phyloP scores from a whole-genome alignment of 495 filamentous ascomycete species.

The Talaromyces adpressus region DNA sequence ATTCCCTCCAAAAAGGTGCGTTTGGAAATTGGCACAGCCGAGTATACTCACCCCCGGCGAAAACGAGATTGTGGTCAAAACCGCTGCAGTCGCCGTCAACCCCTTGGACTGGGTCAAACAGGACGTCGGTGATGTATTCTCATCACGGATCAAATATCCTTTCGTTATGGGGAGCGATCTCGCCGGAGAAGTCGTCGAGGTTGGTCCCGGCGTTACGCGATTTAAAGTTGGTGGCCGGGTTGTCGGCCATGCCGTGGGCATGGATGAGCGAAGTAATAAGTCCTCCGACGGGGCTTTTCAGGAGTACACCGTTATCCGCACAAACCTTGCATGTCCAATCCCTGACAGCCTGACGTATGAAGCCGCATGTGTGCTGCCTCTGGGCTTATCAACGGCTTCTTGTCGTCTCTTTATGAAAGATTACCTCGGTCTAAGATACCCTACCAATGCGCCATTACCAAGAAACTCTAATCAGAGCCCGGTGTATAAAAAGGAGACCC shows the following conservation, averaged over 20 bases:
- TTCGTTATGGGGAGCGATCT: conserved; percentile 46
- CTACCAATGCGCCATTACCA: conserved; percentile 18
- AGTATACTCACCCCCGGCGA: neutral
- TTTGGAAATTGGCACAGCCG: neutral
- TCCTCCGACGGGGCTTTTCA: conserved; percentile 37
- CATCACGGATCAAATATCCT: conserved; percentile 28
- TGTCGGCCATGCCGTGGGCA: conserved; percentile 10
- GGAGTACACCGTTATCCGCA: conserved; percentile 32
- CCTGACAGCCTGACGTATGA: conserved; percentile 40
- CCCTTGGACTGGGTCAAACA: conserved; percentile 43
- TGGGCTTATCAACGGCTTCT: conserved; percentile 48
- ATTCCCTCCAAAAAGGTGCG: neutral
- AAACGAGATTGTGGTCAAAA: conserved; percentile 26
- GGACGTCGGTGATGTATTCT: conserved; percentile 9
- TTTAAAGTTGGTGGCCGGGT: conserved; percentile 36
- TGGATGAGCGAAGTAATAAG: conserved; percentile 8
- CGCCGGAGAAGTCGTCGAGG: conserved; percentile 43
- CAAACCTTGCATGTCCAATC: conserved; percentile 31
- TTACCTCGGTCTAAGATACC: conserved; percentile 30
- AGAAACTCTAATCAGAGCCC: neutral
- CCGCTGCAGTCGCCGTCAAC: conserved; percentile 38
- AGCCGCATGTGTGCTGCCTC: conserved; percentile 42
- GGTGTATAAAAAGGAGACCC: conserved; percentile 20
- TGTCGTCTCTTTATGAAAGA: conserved; percentile 39
- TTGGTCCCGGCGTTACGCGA: conserved; percentile 33